Conservation (phyloP, 768 basidiomycete genomes). For the Galerina sulciceps region DNA sequence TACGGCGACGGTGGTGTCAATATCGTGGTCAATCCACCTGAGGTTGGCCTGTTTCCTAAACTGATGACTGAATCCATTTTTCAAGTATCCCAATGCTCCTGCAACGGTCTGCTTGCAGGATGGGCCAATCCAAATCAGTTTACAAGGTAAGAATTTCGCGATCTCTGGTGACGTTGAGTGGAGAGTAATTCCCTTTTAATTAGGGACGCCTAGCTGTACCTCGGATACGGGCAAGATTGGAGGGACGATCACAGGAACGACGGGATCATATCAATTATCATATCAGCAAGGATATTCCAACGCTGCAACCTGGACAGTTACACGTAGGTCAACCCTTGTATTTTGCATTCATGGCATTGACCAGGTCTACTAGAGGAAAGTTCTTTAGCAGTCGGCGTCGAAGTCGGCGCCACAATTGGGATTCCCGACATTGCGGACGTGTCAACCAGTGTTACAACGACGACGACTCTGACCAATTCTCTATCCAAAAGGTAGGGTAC, state of each 20-base stretch:
- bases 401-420: neutral
- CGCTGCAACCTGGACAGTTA: slow-evolving; percentile 1
- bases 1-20: slow-evolving; percentile 1
- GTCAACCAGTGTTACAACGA: neutral
- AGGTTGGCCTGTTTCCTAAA: neutral
- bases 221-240: neutral
- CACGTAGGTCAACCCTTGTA: neutral
- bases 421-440: slow-evolving; percentile 1
- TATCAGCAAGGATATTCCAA: slow-evolving; percentile 1
- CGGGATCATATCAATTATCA: neutral
- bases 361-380: slow-evolving; percentile 7
- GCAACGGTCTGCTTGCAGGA: neutral
- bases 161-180: neutral
- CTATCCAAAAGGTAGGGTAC: neutral
- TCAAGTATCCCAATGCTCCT: slow-evolving; percentile 3
- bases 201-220: slow-evolving; percentile 1
- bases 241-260: slow-evolving; percentile 3
- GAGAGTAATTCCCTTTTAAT: neutral
- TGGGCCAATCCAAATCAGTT: neutral
- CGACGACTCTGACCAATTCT: slow-evolving; percentile 5
- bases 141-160: neutral
- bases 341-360: too few relatives aligned
- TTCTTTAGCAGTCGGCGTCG: neutral
- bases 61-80: neutral
- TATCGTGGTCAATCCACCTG: slow-evolving; percentile 6